These are phyloP conservation scores for Paramecium caudatum DNA, from an alignment of 73 alveolate genomes.

Conservation along the genomic window DNA sequence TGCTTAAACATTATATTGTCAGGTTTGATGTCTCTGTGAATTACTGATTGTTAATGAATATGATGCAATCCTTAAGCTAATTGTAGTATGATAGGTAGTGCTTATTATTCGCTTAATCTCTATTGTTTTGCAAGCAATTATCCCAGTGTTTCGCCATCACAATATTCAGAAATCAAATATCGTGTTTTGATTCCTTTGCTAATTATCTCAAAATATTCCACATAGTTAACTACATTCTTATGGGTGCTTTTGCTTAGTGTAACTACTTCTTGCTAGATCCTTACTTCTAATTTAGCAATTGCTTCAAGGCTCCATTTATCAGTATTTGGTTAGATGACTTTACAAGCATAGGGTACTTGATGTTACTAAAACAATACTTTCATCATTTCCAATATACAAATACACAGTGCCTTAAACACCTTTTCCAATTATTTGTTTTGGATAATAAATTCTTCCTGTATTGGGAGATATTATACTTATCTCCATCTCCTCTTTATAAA, in stretches of 20 bases:
- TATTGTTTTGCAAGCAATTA: not conserved
- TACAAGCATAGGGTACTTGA: not conserved
- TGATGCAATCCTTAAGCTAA: slow-evolving; percentile 18
- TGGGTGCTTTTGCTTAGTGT: slow-evolving; percentile 3
- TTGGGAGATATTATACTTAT: not conserved
- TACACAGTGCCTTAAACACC: slow-evolving; percentile 12
- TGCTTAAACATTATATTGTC: slow-evolving; percentile 67
- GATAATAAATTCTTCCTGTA: not conserved
- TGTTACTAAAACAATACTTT: not conserved
- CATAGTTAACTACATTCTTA: not conserved
- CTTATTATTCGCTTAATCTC: not conserved
- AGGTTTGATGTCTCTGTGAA: slow-evolving; percentile 74
- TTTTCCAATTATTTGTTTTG: not conserved
- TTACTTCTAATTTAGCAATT: not conserved
- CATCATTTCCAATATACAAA: not conserved
- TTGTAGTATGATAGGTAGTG: not conserved
- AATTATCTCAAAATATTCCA: not conserved
- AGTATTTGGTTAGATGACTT: not conserved
- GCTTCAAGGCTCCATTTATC: not conserved
- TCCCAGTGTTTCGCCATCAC: not conserved
- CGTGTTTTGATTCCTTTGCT: not conserved
- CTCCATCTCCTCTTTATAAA: no score
- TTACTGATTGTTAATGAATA: slow-evolving; percentile 41
- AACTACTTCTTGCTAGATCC: not conserved
- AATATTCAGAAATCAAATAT: slow-evolving; percentile 5